Evolutionary conservation across 768 basidiomycete genomes (phyloP), one percentile per base, ranked within the genome.

Genomic region (Rhodotorula toruloides): DNA sequence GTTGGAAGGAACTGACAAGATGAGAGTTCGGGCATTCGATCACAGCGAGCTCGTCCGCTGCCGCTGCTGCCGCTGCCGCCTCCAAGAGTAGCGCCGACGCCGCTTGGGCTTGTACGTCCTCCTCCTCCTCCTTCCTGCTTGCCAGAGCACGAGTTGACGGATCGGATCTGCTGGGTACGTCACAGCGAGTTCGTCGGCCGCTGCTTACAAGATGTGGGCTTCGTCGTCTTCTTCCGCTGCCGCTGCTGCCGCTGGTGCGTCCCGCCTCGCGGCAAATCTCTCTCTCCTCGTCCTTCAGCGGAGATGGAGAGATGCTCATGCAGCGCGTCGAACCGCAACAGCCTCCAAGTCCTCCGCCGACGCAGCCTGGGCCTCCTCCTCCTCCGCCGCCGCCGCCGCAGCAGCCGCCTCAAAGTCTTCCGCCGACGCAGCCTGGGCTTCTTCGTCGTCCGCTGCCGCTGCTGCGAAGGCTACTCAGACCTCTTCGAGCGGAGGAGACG

Each of bases 221-320:
- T 36, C 58, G 58, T 60, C 56, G 31, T 58, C 66, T 11, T 62
- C 66, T 1, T 53, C 52, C 11, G 44, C 66, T 11, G 55, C 66
- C 32, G 59, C 65, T 27, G 58, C 59, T 27, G 59, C 59, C 36
- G 58, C 54, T 25, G 40, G 49, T 29, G 16, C 64, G 44, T 46
- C 54, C 47, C 55, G 27, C 17, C 27, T 19, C 19, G 27, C 32
- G 22, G 25, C 32, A 9, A 9, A 19, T 21, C 29, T 9, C 32
- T 42, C 2, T 32, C 39, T 2, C 22, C 22, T 31, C 34, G 7
- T 7, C 44, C 44, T 32, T n/a, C 22, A 13, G 32, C 22, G 31
- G 5, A 22, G 3, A 7, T 34, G 3, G 12, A 11, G n/a, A 12
- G 12, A 6, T 46, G 44, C 4, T 32, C 29, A 8, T 27, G 29